phyloP scores from a whole-genome alignment of 2,329 filamentous ascomycete genomes.

The Pseudomassariella vexata region DNA sequence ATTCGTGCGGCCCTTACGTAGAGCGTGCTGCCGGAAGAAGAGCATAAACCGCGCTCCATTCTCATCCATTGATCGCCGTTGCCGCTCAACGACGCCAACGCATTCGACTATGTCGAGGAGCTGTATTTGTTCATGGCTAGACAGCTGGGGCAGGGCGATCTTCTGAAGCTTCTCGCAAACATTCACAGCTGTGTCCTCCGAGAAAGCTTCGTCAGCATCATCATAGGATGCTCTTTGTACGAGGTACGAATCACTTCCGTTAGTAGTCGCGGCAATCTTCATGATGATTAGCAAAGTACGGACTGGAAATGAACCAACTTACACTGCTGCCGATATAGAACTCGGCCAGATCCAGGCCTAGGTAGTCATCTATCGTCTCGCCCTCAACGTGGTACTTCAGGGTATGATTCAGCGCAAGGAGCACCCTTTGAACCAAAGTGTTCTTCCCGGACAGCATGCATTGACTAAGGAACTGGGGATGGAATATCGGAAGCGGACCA shows the following conservation, averaged over 20 bases:
- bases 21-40: constrained; percentile 76
- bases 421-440: constrained; percentile 62
- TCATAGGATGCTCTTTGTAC: constrained; percentile 29
- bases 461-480: constrained; percentile 85
- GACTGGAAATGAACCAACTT: no score
- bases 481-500: constrained; percentile 81
- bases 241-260: constrained; percentile 29
- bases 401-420: constrained; percentile 66
- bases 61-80: constrained; percentile 82
- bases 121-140: constrained; percentile 80
- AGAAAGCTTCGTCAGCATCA: constrained; percentile 58
- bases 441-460: constrained; percentile 79
- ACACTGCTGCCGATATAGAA: constrained; percentile 42
- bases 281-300: no score
- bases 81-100: constrained; percentile 75
- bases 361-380: constrained; percentile 71
- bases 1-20: constrained; percentile 60
- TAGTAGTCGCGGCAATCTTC: constrained; percentile 9
- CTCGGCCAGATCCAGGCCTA: constrained; percentile 60
- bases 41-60: constrained; percentile 84
- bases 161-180: constrained; percentile 74
- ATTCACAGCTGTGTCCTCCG: constrained; percentile 61
- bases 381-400: constrained; percentile 81
- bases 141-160: constrained; percentile 72
- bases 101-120: constrained; percentile 82